Percentiles rank a stretch among this genome's conserved stretches.
Conservation (phyloP, 805 yeast species). For the Suhomyces tanzawaensis region DNA sequence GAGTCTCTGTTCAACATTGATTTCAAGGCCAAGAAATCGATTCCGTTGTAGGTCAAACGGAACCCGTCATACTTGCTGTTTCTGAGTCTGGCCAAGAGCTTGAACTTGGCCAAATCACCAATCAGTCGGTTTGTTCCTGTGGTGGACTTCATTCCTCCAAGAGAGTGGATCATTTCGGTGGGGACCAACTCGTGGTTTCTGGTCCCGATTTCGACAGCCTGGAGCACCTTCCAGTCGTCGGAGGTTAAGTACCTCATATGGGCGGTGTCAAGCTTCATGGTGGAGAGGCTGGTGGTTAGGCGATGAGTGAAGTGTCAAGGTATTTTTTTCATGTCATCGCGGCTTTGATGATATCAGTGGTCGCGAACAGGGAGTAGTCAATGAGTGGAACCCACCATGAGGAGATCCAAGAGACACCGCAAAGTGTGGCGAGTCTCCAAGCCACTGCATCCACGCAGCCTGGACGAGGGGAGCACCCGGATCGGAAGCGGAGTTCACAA, state of each 20-base stretch:
- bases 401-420: no score
- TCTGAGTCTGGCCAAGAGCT: constrained; percentile 70
- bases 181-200: constrained; percentile 95
- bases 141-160: constrained; percentile 73
- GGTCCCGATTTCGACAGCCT: constrained; percentile 88
- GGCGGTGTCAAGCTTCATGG: constrained; percentile 87
- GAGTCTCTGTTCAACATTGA: constrained; percentile 74
- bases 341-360: background rate
- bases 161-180: constrained; percentile 72
- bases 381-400: no score
- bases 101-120: constrained; percentile 83
- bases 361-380: no score
- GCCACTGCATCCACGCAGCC: no score
- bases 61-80: constrained; percentile 96
- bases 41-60: constrained; percentile 82
- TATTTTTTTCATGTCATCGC: constrained; percentile 8
- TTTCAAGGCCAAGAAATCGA: constrained; percentile 87
- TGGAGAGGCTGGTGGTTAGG: constrained; percentile 9
- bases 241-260: constrained; percentile 90
- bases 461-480: background rate
- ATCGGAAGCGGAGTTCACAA: background rate
- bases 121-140: constrained; percentile 78
- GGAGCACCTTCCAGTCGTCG: constrained; percentile 86
- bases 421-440: no score
- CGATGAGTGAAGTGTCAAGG: background rate